A percentile compares a stretch with the other conserved stretches of the same genome.
Conservation (phyloP, 345 rosid genomes). For the Rhodamnia rubescens region DNA sequence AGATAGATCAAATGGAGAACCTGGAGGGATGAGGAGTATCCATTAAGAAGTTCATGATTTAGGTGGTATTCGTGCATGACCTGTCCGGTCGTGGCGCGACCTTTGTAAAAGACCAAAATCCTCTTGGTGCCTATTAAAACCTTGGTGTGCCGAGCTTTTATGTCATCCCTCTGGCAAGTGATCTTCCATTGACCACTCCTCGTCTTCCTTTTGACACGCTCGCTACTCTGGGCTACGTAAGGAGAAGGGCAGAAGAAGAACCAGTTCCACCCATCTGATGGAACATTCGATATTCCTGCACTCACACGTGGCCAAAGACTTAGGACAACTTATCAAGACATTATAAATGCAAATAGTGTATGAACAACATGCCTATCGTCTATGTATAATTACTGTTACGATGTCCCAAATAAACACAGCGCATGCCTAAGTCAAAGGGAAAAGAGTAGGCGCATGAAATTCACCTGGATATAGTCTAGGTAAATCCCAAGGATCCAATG, state of each 20-base stretch:
- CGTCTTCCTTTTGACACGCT: background rate
- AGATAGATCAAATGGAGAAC: background rate
- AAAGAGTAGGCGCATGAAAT: background rate
- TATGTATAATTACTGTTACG: background rate
- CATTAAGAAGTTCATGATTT: background rate
- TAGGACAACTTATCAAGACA: background rate
- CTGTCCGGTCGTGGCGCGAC: background rate
- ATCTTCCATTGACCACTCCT: background rate
- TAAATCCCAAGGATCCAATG: background rate
- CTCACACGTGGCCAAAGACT: background rate
- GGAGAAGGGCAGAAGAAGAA: background rate
- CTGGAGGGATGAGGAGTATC: background rate
- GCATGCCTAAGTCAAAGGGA: background rate
- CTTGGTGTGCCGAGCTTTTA: background rate
- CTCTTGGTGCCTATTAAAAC: background rate
- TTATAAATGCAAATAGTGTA: background rate
- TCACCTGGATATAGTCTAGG: background rate
- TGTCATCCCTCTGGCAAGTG: background rate
- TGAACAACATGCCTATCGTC: background rate
- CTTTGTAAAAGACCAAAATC: background rate
- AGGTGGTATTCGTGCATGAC: slow-evolving; percentile 4
- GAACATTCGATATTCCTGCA: background rate
- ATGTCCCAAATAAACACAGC: background rate
- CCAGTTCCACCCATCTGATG: background rate
- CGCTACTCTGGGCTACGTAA: background rate